Evolutionary conservation across 2,329 filamentous ascomycete genomes (phyloP), one percentile per base, ranked within the genome.

Genomic region (Paecilomyces dactylethromorphus): DNA sequence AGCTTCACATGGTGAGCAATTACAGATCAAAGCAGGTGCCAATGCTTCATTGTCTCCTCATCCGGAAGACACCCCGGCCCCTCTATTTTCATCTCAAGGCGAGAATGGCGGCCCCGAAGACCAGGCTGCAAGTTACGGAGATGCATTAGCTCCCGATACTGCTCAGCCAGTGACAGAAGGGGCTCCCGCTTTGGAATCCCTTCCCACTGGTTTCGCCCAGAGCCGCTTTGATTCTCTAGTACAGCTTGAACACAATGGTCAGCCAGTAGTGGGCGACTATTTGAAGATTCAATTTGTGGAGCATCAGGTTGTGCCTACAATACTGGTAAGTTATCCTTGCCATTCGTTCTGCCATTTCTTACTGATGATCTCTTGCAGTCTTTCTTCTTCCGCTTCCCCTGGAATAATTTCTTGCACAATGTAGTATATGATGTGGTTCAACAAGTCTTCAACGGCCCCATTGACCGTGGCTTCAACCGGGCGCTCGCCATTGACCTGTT

Each of bases 391-490:
- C 87, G 89, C 60, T 99, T 97, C 69, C 93, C 94, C 1, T 99
- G 94, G 94, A 99, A 99, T 76, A 99, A 99, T 74, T 99, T 99
- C 71, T 83, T 99, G 52, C 94, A 99, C 77, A 99, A 99, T 70
- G 94, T 99, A 51, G 94, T 99, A 54, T 99, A 99, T 72, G 94
- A 99, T 73, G 92, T 99, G 69, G 91, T 99, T 51, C 94, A 99
- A 74, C 94, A 99, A 78, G 94, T 99, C 0, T 97, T 99, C 75
- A 99, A 99, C 71, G 94, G 94, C 8, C 92, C 92, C 0, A 96
- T 99, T 90, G 93, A 97, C 66, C 89, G 92, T 60, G 92, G 94
- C 29, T 97, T 89, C 77, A 99, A 99, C 74, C 87, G 91, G 11
- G 88, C 86, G 54, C 80, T 99, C 56, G 93, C 94, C 12, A 88